Conservation (phyloP, 148 eudicot species). For the Persicaria tinctoria region DNA sequence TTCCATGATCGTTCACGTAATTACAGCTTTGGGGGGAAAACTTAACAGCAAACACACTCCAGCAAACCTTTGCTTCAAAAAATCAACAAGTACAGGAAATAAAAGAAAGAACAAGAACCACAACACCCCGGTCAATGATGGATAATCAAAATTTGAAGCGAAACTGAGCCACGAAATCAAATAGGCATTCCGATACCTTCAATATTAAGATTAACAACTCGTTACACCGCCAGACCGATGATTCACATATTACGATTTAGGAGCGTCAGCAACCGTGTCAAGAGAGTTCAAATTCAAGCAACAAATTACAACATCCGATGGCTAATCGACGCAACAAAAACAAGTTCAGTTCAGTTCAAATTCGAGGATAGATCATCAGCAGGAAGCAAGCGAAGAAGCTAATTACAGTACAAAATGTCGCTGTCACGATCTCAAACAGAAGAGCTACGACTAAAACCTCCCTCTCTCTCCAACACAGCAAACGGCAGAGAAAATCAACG, state of each 20-base stretch:
- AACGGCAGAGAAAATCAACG: not conserved
- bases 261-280: not conserved
- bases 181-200: not conserved
- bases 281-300: not conserved
- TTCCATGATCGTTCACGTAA: not conserved
- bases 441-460: not conserved
- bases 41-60: not conserved
- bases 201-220: not conserved
- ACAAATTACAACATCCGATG: not conserved
- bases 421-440: not conserved
- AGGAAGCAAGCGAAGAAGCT: not conserved
- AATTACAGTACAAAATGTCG: not conserved
- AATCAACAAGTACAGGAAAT: not conserved
- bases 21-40: not conserved
- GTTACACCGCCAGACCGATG: not conserved
- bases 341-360: not conserved
- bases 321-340: slow-evolving; percentile 4
- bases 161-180: not conserved
- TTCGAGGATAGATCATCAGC: not conserved
- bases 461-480: not conserved
- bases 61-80: not conserved
- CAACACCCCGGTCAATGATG: not conserved
- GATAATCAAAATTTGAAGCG: not conserved
- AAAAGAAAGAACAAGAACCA: not conserved
- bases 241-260: not conserved